These are phyloP conservation scores for Toxoplasma gondii DNA, from an alignment of 169 alveolate species.

Conservation along the genomic window DNA sequence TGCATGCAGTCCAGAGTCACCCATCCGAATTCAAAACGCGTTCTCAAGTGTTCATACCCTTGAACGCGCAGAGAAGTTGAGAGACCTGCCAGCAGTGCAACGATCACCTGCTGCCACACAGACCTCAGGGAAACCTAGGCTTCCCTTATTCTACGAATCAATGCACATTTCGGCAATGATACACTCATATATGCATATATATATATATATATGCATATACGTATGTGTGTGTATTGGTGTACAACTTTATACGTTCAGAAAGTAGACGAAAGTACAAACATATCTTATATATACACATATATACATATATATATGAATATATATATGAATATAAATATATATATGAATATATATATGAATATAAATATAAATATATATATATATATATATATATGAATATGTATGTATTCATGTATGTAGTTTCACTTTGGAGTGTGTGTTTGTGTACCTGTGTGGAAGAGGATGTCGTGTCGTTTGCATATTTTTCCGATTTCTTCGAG, in stretches of 20 bases:
- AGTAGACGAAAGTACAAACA: not conserved
- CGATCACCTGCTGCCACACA: no score
- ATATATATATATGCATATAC: no score
- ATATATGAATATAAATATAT: not conserved
- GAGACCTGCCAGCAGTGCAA: no score
- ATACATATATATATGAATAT: not conserved
- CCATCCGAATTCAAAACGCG: no score
- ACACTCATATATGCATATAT: not conserved
- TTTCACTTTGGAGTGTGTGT: not conserved
- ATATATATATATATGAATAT: not conserved
- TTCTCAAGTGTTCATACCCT: no score
- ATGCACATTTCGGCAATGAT: not conserved
- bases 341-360: not conserved
- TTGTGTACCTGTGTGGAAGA: slow-evolving; percentile 88
- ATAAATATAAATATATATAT: not conserved
- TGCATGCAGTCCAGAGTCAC: no score
- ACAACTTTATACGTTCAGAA: not conserved
- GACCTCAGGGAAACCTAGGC: no score
- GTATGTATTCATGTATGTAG: no score
- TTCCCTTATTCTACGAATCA: no score
- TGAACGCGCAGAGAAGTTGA: no score
- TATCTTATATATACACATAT: not conserved
- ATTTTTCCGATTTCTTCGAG: slow-evolving; percentile 92
- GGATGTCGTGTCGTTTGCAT: slow-evolving; percentile 91
- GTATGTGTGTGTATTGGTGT: not conserved